phyloP scores from a whole-genome alignment of 768 basidiomycete species.

The Kwoniella europaea region DNA sequence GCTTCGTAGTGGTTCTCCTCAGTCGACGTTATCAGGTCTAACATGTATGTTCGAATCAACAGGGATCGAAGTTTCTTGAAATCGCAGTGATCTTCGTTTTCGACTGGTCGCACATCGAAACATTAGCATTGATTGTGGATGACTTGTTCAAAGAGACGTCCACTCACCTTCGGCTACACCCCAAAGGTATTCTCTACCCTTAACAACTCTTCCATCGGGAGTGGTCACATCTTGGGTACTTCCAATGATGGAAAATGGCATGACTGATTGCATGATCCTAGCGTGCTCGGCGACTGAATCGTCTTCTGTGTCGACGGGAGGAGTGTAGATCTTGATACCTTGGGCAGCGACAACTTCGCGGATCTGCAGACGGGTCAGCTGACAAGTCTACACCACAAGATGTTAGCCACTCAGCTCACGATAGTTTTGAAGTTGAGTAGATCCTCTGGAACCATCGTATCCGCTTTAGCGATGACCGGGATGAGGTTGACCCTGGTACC shows the following conservation, averaged over 20 bases:
- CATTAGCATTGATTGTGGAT: too few relatives aligned
- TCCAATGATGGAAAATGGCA: slow-evolving; percentile 98
- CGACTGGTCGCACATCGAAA: slow-evolving; percentile 65
- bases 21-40: slow-evolving; percentile 93
- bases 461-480: slow-evolving; percentile 95
- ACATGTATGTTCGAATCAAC: slow-evolving; percentile 96
- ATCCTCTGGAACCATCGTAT: slow-evolving; percentile 94
- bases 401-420: slow-evolving; percentile 59
- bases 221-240: slow-evolving; percentile 93
- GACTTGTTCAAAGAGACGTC: neutral
- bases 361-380: slow-evolving; percentile 62
- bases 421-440: slow-evolving; percentile 89
- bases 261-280: slow-evolving; percentile 77
- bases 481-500: slow-evolving; percentile 98
- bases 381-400: too few relatives aligned
- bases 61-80: slow-evolving; percentile 96
- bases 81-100: slow-evolving; percentile 99
- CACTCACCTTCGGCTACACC: slow-evolving; percentile 94
- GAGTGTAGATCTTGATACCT: slow-evolving; percentile 91
- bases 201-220: slow-evolving; percentile 86
- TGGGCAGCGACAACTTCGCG: slow-evolving; percentile 89
- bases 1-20: slow-evolving; percentile 97
- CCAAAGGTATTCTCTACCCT: slow-evolving; percentile 98
- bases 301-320: slow-evolving; percentile 86
- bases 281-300: slow-evolving; percentile 87